phyloP scores from a whole-genome alignment of 2,329 filamentous ascomycete genomes.

The Rhynchosporium agropyri region DNA sequence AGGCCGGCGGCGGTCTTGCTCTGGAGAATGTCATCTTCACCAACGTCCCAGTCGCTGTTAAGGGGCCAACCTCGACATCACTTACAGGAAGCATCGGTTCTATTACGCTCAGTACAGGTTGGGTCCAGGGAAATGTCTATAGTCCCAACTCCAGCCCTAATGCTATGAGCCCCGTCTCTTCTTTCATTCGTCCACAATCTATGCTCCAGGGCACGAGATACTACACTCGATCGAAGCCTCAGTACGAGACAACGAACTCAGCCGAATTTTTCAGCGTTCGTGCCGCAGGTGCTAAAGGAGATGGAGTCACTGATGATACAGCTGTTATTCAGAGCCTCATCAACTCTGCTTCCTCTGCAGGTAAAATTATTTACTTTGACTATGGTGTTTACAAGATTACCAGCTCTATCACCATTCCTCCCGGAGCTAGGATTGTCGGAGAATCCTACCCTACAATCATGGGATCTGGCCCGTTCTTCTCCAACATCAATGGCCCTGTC shows the following conservation, averaged over 20 bases:
- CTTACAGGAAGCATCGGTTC: constrained; percentile 71
- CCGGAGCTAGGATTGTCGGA: constrained; percentile 46
- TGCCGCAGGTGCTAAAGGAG: constrained; percentile 48
- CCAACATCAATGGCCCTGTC: constrained; percentile 47
- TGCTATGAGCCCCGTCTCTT: constrained; percentile 47
- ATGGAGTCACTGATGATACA: constrained; percentile 63
- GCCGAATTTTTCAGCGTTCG: constrained; percentile 50
- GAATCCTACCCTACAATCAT: constrained; percentile 49
- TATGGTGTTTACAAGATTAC: constrained; percentile 58
- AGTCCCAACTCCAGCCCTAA: constrained; percentile 48
- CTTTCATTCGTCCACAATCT: constrained; percentile 47
- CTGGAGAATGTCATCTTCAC: constrained; percentile 85
- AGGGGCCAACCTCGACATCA: constrained; percentile 65
- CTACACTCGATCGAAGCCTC: constrained; percentile 56
- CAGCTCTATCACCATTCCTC: constrained; percentile 50
- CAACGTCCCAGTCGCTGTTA: constrained; percentile 65
- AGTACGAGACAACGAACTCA: constrained; percentile 49
- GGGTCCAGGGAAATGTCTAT: constrained; percentile 79
- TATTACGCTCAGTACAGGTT: constrained; percentile 67
- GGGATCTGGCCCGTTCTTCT: constrained; percentile 48
- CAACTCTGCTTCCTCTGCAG: constrained; percentile 50
- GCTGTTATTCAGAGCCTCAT: constrained; percentile 60
- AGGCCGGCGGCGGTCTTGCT: constrained; percentile 76
- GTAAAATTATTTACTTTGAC: constrained; percentile 59
- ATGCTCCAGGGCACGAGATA: constrained; percentile 53